A percentile compares a stretch with the other conserved stretches of the same genome.
Evolutionary conservation across 805 yeast species (phyloP).

Genomic region (Yarrowia hollandica): DNA sequence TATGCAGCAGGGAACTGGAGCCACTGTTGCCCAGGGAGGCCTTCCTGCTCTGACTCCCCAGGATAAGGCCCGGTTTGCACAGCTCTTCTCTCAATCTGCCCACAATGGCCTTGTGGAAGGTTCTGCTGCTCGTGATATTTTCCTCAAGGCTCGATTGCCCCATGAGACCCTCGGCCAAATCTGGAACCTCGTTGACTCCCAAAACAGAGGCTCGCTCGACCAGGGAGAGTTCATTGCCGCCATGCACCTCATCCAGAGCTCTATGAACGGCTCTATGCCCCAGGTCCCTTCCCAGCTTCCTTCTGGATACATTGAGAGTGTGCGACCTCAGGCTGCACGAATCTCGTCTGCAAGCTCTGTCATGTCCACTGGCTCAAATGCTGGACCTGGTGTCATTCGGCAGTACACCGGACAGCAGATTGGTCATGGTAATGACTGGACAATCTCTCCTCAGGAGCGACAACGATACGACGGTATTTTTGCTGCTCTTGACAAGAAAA

Average conservation of each 20-base stretch:
- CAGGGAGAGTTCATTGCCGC: slow-evolving; percentile 83
- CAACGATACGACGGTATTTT: slow-evolving; percentile 79
- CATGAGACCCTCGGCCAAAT: slow-evolving; percentile 75
- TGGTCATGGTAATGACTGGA: slow-evolving; percentile 54
- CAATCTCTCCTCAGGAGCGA: slow-evolving; percentile 63
- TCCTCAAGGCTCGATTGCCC: slow-evolving; percentile 84
- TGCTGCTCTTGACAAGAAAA: slow-evolving; percentile 68
- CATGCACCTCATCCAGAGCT: slow-evolving; percentile 89
- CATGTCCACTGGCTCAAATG: slow-evolving; percentile 17
- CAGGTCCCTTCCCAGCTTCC: slow-evolving; percentile 57
- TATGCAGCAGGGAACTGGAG: slow-evolving; percentile 15
- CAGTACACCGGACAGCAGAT: slow-evolving; percentile 34
- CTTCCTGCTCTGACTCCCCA: slow-evolving; percentile 43
- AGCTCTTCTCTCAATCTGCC: slow-evolving; percentile 68
- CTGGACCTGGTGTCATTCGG: slow-evolving; percentile 34
- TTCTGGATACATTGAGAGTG: slow-evolving; percentile 30
- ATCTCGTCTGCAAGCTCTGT: slow-evolving; percentile 25
- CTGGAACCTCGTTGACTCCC: slow-evolving; percentile 84
- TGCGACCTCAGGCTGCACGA: slow-evolving; percentile 11
- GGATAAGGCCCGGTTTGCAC: slow-evolving; percentile 43
- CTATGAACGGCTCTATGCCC: slow-evolving; percentile 62
- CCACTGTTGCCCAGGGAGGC: slow-evolving; percentile 28
- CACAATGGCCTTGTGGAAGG: slow-evolving; percentile 62
- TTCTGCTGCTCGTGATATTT: slow-evolving; percentile 77
- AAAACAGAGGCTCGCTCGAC: slow-evolving; percentile 68